phyloP scores from a whole-genome alignment of 371 early-diverging fungal species.

The Apophysomyces elegans region DNA sequence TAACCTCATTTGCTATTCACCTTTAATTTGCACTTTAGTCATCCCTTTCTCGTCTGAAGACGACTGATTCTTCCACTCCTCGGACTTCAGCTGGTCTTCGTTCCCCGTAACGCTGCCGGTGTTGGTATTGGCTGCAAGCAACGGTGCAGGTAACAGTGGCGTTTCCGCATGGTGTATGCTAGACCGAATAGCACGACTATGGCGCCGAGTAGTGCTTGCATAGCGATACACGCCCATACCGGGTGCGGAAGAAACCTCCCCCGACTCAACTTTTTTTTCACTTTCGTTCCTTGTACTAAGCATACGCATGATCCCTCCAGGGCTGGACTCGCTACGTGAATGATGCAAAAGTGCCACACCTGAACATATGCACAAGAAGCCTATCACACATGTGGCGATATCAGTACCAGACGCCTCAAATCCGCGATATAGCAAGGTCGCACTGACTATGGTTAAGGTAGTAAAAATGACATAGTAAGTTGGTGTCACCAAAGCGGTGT shows the following conservation, averaged over 20 bases:
- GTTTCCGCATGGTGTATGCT: not conserved
- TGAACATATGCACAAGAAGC: slow-evolving; percentile 86
- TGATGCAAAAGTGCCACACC: slow-evolving; percentile 50
- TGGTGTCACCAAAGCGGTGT: slow-evolving; percentile 90
- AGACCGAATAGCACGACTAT: slow-evolving; percentile 16
- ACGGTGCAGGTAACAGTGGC: not conserved
- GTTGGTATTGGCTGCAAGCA: not conserved
- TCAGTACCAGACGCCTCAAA: slow-evolving; percentile 79
- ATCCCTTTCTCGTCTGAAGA: not conserved
- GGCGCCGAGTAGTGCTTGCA: slow-evolving; percentile 30
- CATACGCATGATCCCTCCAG: slow-evolving; percentile 6
- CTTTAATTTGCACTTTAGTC: not conserved
- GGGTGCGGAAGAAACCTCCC: slow-evolving; percentile 38
- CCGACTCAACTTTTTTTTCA: not conserved
- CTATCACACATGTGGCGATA: slow-evolving; percentile 85
- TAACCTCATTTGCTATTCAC: slow-evolving; percentile 1
- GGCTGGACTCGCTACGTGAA: slow-evolving; percentile 34
- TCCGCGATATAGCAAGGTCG: slow-evolving; percentile 87
- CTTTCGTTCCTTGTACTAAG: slow-evolving; percentile 13
- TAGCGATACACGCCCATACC: slow-evolving; percentile 39
- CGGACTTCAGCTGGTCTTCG: slow-evolving; percentile 13
- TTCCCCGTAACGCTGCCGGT: slow-evolving; percentile 8
- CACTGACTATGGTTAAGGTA: slow-evolving; percentile 88
- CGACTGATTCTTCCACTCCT: slow-evolving; percentile 16
- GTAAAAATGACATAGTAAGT: slow-evolving; percentile 96